Evolutionary conservation across 345 rosid species (phyloP), one percentile per base, ranked within the genome.

Genomic region (Lumnitzera littorea): DNA sequence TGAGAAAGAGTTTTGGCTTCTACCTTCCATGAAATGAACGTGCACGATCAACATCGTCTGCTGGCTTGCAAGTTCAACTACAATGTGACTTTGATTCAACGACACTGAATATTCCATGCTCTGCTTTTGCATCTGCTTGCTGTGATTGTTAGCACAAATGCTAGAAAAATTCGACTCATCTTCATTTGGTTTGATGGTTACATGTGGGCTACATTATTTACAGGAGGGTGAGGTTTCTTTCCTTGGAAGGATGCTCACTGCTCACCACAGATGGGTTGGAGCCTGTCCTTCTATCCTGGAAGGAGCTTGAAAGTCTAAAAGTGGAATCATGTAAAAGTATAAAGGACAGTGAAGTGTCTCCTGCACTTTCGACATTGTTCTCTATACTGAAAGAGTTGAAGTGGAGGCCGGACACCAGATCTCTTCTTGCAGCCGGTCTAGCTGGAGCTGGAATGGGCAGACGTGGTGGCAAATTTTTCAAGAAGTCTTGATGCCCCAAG

Each of bases 341-440:
- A 55, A 90, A 88, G 76, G 95, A 82, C 57, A 67, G 68, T 48
- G 97, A 86, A 62, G 71, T 84, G 29, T 77, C 90, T 65, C 86
- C 95, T 13, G 88, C 81, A 24, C 80, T 94, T 11, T 78, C 91
- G 29, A 78, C 80, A 25, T 69, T 88, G 57, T 88, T 90, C 77
- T 84, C 86, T 20, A 73, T 46, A 51, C 85, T 94, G 15, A 86
- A 80, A 74, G 99, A 86, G 53, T 70, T 94, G 76, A 88, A 82
- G 71, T 94, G 99, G 99, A 80, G 90, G 62, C 96, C 99, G 29
- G 95, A 94, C 60, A 73, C 87, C 16, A 90, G 76, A 63, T 84
- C 87, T 13, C 89, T 82, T 58, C 84, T 88, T 13, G 73, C 69
- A 20, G 72, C 82, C 53, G 78, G 82, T 62, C 96, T 94, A 54